Conservation (phyloP, 2,329 filamentous ascomycete genomes). For the Colletotrichum tropicale region DNA sequence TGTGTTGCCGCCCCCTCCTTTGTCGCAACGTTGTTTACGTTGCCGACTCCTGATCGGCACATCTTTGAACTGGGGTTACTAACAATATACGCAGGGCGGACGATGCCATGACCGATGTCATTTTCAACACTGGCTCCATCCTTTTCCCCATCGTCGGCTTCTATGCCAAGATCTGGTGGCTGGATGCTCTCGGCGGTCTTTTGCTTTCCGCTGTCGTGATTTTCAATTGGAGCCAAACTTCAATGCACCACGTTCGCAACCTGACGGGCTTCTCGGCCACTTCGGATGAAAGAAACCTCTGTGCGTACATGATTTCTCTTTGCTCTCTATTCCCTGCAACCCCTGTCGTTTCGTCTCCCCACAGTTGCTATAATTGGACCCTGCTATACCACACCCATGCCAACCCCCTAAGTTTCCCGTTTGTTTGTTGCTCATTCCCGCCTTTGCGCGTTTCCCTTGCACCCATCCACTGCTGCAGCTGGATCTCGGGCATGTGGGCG, state of each 20-base stretch:
- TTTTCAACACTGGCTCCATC: slow-evolving; percentile 91
- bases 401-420: background rate
- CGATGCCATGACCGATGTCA: slow-evolving; percentile 72
- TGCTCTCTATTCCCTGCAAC: background rate
- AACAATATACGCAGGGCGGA: slow-evolving; percentile 41
- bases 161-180: slow-evolving; percentile 81
- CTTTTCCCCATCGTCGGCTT: slow-evolving; percentile 83
- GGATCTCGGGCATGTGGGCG: background rate
- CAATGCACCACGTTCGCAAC: slow-evolving; percentile 78
- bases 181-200: slow-evolving; percentile 80
- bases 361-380: slow-evolving; percentile 5
- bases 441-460: background rate
- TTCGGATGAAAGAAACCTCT: slow-evolving; percentile 81
- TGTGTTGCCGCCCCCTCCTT: background rate
- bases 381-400: background rate
- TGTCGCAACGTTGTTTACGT: background rate
- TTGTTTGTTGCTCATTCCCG: background rate
- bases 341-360: background rate
- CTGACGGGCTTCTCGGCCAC: slow-evolving; percentile 79
- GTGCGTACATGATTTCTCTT: slow-evolving; percentile 28
- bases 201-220: slow-evolving; percentile 81
- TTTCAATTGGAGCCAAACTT: slow-evolving; percentile 77
- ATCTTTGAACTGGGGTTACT: slow-evolving; percentile 26
- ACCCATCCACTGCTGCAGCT: background rate
- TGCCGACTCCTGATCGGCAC: slow-evolving; percentile 18